Percentiles rank a stretch among this genome's conserved stretches.
Evolutionary conservation across 164 flowering plant species (phyloP).

Genomic region (Platanus orientalis): DNA sequence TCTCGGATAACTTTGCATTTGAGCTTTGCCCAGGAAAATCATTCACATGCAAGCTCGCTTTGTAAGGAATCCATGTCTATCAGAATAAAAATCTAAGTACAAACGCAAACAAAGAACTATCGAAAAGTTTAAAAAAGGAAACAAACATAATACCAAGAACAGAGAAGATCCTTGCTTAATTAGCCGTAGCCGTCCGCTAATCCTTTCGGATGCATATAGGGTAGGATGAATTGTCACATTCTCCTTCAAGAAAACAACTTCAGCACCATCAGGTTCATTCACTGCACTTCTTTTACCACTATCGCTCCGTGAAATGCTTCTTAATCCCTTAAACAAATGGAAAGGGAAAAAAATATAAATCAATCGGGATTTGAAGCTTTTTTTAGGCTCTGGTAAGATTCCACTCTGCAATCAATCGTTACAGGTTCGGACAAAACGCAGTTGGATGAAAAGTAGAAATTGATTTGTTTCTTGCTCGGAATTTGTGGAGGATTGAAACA

Average conservation of each 20-base stretch:
- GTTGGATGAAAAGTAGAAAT: not conserved
- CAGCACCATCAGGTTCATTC: slow-evolving; percentile 59
- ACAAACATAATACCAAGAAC: slow-evolving; percentile 50
- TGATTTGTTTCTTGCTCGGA: not conserved
- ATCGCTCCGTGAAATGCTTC: slow-evolving; percentile 43
- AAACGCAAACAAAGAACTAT: not conserved
- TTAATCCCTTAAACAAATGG: slow-evolving; percentile 18
- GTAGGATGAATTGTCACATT: slow-evolving; percentile 96
- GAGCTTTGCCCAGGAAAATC: slow-evolving; percentile 40
- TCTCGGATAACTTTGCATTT: slow-evolving; percentile 65
- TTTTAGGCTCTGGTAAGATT: not conserved
- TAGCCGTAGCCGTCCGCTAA: slow-evolving; percentile 82
- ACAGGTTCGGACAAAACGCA: not conserved
- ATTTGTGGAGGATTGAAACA: not conserved
- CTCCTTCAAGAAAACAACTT: slow-evolving; percentile 73
- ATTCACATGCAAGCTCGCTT: slow-evolving; percentile 19
- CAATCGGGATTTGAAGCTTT: not conserved
- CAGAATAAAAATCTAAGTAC: slow-evolving; percentile 9
- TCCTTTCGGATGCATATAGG: slow-evolving; percentile 86
- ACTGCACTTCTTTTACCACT: slow-evolving; percentile 43
- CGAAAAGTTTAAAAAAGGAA: not conserved
- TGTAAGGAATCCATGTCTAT: slow-evolving; percentile 96
- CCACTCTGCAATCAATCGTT: not conserved
- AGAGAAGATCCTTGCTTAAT: slow-evolving; percentile 73
- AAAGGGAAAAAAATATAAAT: not conserved